Evolutionary conservation across 768 basidiomycete species (phyloP).

Genomic region (Suillus subalutaceus): DNA sequence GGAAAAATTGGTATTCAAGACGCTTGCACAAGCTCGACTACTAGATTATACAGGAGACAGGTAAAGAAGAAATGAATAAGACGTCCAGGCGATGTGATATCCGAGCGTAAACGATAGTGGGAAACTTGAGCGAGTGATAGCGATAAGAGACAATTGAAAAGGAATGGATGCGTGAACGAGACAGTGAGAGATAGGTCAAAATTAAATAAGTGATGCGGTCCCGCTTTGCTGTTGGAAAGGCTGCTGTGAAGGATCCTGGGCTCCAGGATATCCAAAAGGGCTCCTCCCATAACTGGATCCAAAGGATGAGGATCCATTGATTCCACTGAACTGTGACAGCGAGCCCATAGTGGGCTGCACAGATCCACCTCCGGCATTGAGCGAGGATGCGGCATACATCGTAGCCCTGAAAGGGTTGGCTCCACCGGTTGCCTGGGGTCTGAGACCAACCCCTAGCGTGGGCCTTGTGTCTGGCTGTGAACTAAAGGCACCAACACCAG

Average conservation of each 20-base stretch:
- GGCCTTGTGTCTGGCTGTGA: conserved; percentile 37
- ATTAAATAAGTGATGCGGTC: conserved; percentile 53
- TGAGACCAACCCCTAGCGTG: conserved; percentile 48
- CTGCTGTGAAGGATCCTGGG: conserved; percentile 24
- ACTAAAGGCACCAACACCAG: conserved; percentile 31
- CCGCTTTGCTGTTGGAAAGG: conserved; percentile 45
- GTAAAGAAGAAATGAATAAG: not conserved
- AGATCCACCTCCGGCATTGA: conserved; percentile 10
- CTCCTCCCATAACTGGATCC: conserved; percentile 22
- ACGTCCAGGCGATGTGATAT: not conserved
- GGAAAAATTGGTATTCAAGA: conserved; percentile 3
- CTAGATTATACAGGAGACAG: conserved; percentile 10
- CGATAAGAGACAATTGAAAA: conserved; percentile 2
- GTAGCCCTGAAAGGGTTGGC: conserved; percentile 72
- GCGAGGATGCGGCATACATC: conserved; percentile 44
- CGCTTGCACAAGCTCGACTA: conserved; percentile 8
- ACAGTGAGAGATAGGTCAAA: conserved; percentile 19
- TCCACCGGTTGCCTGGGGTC: conserved; percentile 59
- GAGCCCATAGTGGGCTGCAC: conserved; percentile 27
- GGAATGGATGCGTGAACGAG: conserved; percentile 12
- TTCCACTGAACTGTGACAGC: conserved; percentile 27
- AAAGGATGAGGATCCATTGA: conserved; percentile 19
- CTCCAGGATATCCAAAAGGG: conserved; percentile 25
- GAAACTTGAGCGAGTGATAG: conserved; percentile 4
- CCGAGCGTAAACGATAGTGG: conserved; percentile 9